Evolutionary conservation across 2,329 filamentous ascomycete genomes (phyloP), one percentile per base, ranked within the genome.

Genomic region (Pseudogymnoascus sp.): DNA sequence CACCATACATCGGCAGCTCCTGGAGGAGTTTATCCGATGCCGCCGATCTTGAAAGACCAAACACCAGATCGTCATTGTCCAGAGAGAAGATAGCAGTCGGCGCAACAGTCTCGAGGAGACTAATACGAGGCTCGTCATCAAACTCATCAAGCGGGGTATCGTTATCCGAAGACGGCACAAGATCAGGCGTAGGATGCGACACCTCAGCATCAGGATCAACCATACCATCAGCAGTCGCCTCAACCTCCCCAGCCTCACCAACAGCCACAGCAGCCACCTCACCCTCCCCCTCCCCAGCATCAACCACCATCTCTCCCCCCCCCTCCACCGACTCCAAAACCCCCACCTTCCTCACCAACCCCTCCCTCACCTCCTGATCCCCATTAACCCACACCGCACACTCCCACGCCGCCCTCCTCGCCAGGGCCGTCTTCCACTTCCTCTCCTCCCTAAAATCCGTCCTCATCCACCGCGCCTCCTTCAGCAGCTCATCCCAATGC

Each of bases 391-490:
- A 99, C 68, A 93, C 87, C 0, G 88, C 90, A 74, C 93, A 97
- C 70, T 88, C 90, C 70, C 87, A 80, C 1, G 92, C 94, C 65
- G 96, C 80, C 63, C 87, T 91, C 64, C 87, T 88, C 4, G 92
- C 92, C 37, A 88, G 83, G 2, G 89, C 84, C 71, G 85, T 86
- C 76, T 97, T 97, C 92, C 92, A 96, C 73, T 96, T 96, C 42
- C 91, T 81, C 74, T 97, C 94, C 75, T 97, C 91, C 61, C 89
- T 84, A 71, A 97, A 97, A 75, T 99, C 94, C 1, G 92, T 97
- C 60, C 92, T 85, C 91, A 99, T 95, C 93, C 93, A 97, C 74
- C 92, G 96, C 84, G 93, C 91, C 77, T 99, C 92, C 68, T 92
- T 84, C 33, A 99, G 78, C 63, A 97, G 75, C 61, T 93, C 82